phyloP scores from a whole-genome alignment of 768 basidiomycete species.

The Leccinum rimulosum region DNA sequence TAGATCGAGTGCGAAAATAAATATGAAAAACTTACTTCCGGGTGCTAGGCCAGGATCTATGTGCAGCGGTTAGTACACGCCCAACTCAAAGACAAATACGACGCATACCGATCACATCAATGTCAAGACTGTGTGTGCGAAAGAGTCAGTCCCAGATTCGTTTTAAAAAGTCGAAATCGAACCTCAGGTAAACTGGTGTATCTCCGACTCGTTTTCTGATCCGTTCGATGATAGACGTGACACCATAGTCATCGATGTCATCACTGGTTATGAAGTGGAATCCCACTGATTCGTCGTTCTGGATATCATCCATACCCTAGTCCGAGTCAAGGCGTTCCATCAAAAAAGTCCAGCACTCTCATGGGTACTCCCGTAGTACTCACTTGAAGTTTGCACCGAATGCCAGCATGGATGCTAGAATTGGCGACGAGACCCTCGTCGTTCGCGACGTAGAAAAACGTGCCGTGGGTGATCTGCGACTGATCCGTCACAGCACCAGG shows the following conservation, averaged over 20 bases:
- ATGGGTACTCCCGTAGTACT: constrained; percentile 21
- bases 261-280: constrained; percentile 79
- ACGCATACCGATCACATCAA: constrained; percentile 70
- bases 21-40: constrained; percentile 53
- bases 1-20: neutral
- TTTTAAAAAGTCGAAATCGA: neutral
- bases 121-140: constrained; percentile 58
- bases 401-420: constrained; percentile 79
- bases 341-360: neutral
- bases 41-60: constrained; percentile 77
- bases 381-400: constrained; percentile 71
- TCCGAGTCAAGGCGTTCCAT: neutral
- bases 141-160: neutral
- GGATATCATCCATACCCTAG: constrained; percentile 35
- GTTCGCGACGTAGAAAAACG: constrained; percentile 79
- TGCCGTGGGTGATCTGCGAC: constrained; percentile 77
- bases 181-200: constrained; percentile 74
- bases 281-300: constrained; percentile 68
- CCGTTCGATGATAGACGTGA: constrained; percentile 62
- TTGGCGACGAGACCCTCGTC: constrained; percentile 76
- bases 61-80: constrained; percentile 4
- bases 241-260: constrained; percentile 80
- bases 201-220: constrained; percentile 73
- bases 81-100: neutral
- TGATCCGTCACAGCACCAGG: constrained; percentile 48